Evolutionary conservation across 371 early-diverging fungal genomes (phyloP).

Genomic region (Rhizopus stolonifer): DNA sequence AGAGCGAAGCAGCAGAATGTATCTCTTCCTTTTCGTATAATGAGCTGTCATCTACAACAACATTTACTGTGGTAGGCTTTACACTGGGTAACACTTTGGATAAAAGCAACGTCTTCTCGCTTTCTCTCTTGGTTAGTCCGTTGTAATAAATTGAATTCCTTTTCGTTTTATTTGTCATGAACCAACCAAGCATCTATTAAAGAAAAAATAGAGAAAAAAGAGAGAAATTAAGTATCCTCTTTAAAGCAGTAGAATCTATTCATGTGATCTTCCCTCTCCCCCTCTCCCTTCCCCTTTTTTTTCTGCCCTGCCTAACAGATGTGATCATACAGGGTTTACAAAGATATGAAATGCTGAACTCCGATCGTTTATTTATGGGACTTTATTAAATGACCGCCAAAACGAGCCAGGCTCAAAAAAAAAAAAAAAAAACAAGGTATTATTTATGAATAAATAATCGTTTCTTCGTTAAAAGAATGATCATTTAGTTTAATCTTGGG

Average conservation of each 20-base stretch:
- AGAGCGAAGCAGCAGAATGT: constrained; percentile 10
- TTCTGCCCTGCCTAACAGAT: too few relatives aligned
- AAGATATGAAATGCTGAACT: too few relatives aligned
- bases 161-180: not conserved
- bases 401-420: too few relatives aligned
- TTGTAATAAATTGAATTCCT: not conserved
- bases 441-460: constrained; percentile 34
- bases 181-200: not conserved
- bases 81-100: constrained; percentile 19
- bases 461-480: too few relatives aligned
- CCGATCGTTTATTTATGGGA: too few relatives aligned
- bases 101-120: constrained; percentile 2
- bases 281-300: too few relatives aligned
- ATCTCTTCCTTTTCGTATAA: not conserved
- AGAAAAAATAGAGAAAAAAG: not conserved
- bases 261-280: constrained; percentile 95
- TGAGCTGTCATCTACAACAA: constrained; percentile 13
- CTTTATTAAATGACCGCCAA: too few relatives aligned
- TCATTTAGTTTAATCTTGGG: constrained; percentile 12
- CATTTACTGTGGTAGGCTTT: constrained; percentile 27
- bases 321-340: too few relatives aligned
- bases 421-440: too few relatives aligned
- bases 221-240: not conserved
- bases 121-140: not conserved
- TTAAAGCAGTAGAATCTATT: constrained; percentile 54